Evolutionary conservation across 306 rosid genomes (phyloP).

Genomic region (Prinsepia uniflora): DNA sequence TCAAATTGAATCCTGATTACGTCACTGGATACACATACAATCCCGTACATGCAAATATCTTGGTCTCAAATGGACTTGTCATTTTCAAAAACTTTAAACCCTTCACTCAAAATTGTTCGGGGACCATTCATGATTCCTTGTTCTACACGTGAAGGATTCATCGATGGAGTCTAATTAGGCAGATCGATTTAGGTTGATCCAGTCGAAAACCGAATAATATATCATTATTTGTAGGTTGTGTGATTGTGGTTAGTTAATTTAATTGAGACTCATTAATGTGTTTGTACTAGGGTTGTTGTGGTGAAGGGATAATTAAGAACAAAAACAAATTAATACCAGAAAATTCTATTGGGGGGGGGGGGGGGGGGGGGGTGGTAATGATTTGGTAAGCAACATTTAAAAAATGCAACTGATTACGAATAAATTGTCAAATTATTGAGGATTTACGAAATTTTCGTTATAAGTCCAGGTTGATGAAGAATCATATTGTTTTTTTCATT

Average conservation of each 20-base stretch:
- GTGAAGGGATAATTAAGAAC: not conserved
- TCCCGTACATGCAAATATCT: not conserved
- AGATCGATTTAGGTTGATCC: not conserved
- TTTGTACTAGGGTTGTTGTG: not conserved
- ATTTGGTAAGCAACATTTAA: not conserved
- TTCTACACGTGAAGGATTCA: not conserved
- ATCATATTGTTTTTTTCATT: not conserved
- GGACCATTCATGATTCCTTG: not conserved
- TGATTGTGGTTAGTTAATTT: too few relatives aligned
- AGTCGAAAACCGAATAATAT: not conserved
- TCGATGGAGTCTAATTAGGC: too few relatives aligned
- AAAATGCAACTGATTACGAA: too few relatives aligned
- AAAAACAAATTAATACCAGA: not conserved
- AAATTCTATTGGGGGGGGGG: too few relatives aligned
- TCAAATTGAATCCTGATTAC: too few relatives aligned
- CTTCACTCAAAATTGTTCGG: not conserved
- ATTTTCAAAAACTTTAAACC: too few relatives aligned
- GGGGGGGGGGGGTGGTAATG: not conserved
- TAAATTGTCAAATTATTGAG: not conserved
- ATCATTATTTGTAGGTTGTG: too few relatives aligned
- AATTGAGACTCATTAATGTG: too few relatives aligned
- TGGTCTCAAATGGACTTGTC: not conserved
- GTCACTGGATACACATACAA: too few relatives aligned
- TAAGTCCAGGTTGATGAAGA: not conserved
- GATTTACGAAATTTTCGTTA: not conserved